phyloP scores from a whole-genome alignment of 108 stramenopile genomes.

The Fragilaria crotonensis region DNA sequence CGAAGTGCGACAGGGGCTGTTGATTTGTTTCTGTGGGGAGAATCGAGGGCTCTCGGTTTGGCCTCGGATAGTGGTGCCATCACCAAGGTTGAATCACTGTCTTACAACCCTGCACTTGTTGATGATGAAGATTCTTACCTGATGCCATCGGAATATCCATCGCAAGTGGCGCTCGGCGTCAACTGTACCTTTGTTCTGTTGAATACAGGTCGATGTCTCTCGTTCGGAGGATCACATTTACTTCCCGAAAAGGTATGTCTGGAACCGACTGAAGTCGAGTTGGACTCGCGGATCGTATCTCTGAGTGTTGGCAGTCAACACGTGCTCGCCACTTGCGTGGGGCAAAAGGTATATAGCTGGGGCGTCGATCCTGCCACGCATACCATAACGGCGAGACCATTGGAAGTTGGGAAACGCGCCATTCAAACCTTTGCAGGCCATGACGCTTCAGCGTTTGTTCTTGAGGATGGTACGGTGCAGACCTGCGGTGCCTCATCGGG shows the following conservation, averaged over 20 bases:
- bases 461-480: constrained; percentile 40
- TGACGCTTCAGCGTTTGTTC: constrained; percentile 47
- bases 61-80: constrained; percentile 14
- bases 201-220: constrained; percentile 47
- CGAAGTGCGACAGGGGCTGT: constrained; percentile 59
- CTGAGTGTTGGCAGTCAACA: constrained; percentile 56
- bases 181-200: constrained; percentile 60
- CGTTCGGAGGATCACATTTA: constrained; percentile 19
- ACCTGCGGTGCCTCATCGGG: constrained; percentile 59
- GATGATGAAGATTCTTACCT: constrained; percentile 5
- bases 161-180: constrained; percentile 56
- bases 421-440: constrained; percentile 49
- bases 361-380: constrained; percentile 28
- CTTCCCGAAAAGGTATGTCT: neutral
- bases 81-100: constrained; percentile 26
- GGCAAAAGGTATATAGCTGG: constrained; percentile 49
- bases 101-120: constrained; percentile 9
- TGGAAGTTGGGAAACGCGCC: constrained; percentile 4
- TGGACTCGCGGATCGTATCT: constrained; percentile 30
- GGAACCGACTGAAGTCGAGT: constrained; percentile 38
- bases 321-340: constrained; percentile 36
- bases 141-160: constrained; percentile 25
- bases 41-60: constrained; percentile 49
- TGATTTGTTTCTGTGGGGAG: constrained; percentile 80
- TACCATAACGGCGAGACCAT: neutral